These are phyloP conservation scores for Aspergillus homomorphus DNA, from an alignment of 495 filamentous ascomycete genomes.

Conservation along the genomic window DNA sequence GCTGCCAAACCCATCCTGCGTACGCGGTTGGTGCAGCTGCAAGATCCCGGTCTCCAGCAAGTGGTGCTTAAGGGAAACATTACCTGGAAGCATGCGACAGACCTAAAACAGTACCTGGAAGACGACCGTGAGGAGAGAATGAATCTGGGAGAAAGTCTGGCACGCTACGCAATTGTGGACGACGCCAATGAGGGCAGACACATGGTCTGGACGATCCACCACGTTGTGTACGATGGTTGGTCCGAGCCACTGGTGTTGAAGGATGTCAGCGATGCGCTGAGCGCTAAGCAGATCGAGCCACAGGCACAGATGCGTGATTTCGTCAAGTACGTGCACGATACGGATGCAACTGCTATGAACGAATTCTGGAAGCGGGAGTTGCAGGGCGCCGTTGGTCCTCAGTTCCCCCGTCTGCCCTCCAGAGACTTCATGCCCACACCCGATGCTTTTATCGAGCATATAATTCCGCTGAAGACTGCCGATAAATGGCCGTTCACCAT, in stretches of 20 bases:
- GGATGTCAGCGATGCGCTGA: constrained; percentile 43
- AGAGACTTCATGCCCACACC: constrained; percentile 53
- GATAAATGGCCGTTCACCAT: constrained; percentile 46
- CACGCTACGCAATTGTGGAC: constrained; percentile 52
- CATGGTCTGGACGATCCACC: constrained; percentile 63
- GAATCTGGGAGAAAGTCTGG: constrained; percentile 53
- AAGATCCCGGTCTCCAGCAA: constrained; percentile 54
- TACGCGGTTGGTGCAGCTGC: constrained; percentile 56
- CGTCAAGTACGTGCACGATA: constrained; percentile 37
- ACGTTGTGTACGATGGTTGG: constrained; percentile 69
- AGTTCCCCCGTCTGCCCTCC: constrained; percentile 57
- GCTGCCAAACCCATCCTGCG: constrained; percentile 52
- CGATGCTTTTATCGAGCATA: constrained; percentile 49
- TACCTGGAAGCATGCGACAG: constrained; percentile 36
- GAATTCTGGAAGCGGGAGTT: constrained; percentile 48
- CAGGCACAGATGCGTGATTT: constrained; percentile 41
- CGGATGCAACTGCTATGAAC: constrained; percentile 34
- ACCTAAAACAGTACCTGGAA: constrained; percentile 49
- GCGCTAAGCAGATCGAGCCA: constrained; percentile 17
- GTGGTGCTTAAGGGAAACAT: constrained; percentile 50
- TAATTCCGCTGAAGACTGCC: constrained; percentile 41
- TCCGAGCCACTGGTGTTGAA: constrained; percentile 55
- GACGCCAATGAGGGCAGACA: constrained; percentile 31
- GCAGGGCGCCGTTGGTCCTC: constrained; percentile 48
- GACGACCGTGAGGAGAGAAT: constrained; percentile 46